A percentile compares a stretch with the other conserved stretches of the same genome.
These are phyloP conservation scores for Dothiorella sarmentorum DNA, from an alignment of 2,329 filamentous ascomycete species.

Conservation along the genomic window DNA sequence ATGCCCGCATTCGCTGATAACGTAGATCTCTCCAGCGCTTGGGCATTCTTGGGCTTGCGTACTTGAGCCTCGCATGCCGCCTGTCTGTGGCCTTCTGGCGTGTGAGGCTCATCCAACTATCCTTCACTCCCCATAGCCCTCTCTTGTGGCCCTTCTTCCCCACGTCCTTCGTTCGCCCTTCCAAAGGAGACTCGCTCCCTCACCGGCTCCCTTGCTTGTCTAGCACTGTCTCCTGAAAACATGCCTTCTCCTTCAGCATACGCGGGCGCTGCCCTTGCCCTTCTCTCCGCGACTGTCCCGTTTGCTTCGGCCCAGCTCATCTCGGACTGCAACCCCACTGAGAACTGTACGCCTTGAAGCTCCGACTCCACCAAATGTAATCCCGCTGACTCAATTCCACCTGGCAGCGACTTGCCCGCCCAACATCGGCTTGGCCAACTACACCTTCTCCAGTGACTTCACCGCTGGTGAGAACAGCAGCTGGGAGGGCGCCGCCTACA, in stretches of 20 bases:
- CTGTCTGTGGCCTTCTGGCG: neutral
- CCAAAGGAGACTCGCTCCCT: conserved; percentile 7
- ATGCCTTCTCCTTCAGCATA: conserved; percentile 5
- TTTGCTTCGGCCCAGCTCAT: conserved; percentile 60
- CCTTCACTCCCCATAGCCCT: conserved; percentile 6
- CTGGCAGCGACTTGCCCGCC: conserved; percentile 40
- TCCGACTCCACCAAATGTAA: neutral
- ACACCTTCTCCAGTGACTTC: conserved; percentile 43
- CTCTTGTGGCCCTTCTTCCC: neutral
- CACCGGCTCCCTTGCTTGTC: conserved; percentile 11
- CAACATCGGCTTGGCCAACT: conserved; percentile 43
- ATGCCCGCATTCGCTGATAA: conserved; percentile 18
- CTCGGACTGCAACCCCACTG: conserved; percentile 69
- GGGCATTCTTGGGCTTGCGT: conserved; percentile 8
- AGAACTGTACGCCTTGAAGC: conserved; percentile 52
- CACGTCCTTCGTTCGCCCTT: neutral
- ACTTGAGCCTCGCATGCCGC: conserved; percentile 15
- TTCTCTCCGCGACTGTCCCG: conserved; percentile 1
- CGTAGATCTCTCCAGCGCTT: conserved; percentile 8
- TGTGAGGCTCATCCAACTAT: conserved; percentile 1
- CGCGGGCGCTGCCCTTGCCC: conserved; percentile 5
- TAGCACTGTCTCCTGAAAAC: neutral
- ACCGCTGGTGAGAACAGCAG: conserved; percentile 45
- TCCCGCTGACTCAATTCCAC: neutral
- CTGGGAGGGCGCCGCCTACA: conserved; percentile 65